Evolutionary conservation across 148 eudicot species (phyloP).

Genomic region (Rhododendron kiyosumense): DNA sequence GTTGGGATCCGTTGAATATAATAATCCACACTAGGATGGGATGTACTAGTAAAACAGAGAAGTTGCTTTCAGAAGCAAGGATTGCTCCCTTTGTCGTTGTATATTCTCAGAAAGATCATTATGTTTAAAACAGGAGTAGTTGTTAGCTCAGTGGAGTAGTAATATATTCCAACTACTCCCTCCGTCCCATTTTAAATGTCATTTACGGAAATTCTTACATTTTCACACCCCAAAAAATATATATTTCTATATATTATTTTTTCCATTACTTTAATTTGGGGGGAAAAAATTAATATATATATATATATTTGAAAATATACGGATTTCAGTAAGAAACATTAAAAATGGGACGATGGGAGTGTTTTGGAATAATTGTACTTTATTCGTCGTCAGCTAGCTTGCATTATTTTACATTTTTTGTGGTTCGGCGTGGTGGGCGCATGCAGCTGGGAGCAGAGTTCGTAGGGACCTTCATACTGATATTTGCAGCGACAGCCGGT

Average conservation of each 20-base stretch:
- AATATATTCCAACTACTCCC: too few relatives aligned
- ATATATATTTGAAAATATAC: too few relatives aligned
- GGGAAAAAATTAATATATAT: too few relatives aligned
- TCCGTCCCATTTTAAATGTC: too few relatives aligned
- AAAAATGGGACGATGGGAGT: too few relatives aligned
- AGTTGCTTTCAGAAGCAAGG: not conserved
- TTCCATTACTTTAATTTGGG: too few relatives aligned
- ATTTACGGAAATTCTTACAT: too few relatives aligned
- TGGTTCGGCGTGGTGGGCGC: not conserved
- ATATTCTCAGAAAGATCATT: not conserved
- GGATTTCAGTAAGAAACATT: too few relatives aligned
- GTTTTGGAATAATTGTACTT: not conserved
- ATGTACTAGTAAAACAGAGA: not conserved
- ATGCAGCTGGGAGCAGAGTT: constrained; percentile 85
- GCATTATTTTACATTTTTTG: not conserved
- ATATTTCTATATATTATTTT: too few relatives aligned
- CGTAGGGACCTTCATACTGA: constrained; percentile 91
- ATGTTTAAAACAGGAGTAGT: not conserved
- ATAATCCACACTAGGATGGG: not conserved
- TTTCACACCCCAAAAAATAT: too few relatives aligned
- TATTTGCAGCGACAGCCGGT: constrained; percentile 84
- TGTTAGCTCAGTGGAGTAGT: not conserved
- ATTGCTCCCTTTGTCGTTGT: not conserved
- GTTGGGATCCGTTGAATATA: not conserved
- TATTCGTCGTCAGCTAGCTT: not conserved